Percentiles rank a stretch among this genome's conserved stretches.
phyloP scores from a whole-genome alignment of 768 basidiomycete species.

The Panaeolus papilionaceus region DNA sequence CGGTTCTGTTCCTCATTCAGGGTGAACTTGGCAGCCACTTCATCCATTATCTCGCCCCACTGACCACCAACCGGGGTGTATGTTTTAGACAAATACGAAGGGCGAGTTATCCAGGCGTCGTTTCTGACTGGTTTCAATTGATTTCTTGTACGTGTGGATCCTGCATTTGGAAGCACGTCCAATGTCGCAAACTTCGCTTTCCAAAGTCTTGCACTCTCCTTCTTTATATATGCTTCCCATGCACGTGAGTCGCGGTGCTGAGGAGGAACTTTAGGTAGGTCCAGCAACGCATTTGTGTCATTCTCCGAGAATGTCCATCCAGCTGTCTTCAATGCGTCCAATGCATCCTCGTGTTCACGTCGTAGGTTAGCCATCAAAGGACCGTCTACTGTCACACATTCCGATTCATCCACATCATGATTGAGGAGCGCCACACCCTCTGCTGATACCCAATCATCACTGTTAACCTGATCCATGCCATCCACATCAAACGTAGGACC shows the following conservation, averaged over 20 bases:
- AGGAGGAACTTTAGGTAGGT: background rate
- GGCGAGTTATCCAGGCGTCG: background rate
- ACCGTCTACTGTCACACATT: too few relatives aligned
- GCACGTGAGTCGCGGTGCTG: background rate
- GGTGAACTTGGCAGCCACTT: background rate
- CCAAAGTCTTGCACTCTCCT: background rate
- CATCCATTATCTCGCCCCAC: background rate
- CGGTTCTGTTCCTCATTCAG: slow-evolving; percentile 28
- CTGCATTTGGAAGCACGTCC: background rate
- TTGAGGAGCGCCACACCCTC: too few relatives aligned
- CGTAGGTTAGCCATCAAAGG: background rate
- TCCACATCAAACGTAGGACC: too few relatives aligned
- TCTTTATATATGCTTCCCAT: background rate
- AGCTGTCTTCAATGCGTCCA: background rate
- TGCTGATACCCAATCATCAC: background rate
- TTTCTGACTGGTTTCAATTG: background rate
- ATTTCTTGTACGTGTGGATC: background rate
- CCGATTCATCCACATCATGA: too few relatives aligned
- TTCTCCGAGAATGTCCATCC: background rate
- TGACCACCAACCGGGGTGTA: background rate
- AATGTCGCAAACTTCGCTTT: background rate
- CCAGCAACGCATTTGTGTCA: background rate
- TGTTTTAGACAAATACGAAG: background rate
- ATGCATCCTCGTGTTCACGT: background rate
- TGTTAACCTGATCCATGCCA: too few relatives aligned